These are phyloP conservation scores for Torulaspora delbrueckii DNA, from an alignment of 805 yeast species.

Conservation along the genomic window DNA sequence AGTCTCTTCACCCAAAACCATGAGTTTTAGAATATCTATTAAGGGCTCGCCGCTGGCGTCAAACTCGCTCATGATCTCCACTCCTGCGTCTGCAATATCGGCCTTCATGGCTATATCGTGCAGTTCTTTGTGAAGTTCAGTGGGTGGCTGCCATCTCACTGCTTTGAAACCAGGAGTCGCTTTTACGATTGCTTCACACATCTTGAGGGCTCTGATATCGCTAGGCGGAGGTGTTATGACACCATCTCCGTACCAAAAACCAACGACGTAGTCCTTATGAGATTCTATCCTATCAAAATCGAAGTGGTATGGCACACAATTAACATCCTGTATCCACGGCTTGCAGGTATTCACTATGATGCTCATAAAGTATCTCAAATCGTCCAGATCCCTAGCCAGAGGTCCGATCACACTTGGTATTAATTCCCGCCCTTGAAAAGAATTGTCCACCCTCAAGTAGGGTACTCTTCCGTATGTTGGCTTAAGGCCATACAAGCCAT, in stretches of 20 bases:
- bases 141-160: slow-evolving; percentile 17
- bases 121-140: slow-evolving; percentile 11
- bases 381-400: slow-evolving; percentile 45
- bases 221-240: slow-evolving; percentile 18
- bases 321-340: slow-evolving; percentile 14
- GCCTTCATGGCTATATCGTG: slow-evolving; percentile 15
- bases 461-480: slow-evolving; percentile 25
- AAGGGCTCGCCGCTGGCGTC: slow-evolving; percentile 16
- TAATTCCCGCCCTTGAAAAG: slow-evolving; percentile 48
- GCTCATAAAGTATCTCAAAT: slow-evolving; percentile 47
- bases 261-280: slow-evolving; percentile 11
- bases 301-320: slow-evolving; percentile 15
- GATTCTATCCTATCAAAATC: slow-evolving; percentile 2
- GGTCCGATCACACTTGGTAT: slow-evolving; percentile 58
- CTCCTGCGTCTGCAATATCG: slow-evolving; percentile 20
- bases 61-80: slow-evolving; percentile 14
- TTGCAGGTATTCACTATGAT: slow-evolving; percentile 16
- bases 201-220: slow-evolving; percentile 17
- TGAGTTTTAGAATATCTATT: slow-evolving; percentile 13
- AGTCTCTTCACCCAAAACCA: slow-evolving; percentile 5
- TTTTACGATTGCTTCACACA: slow-evolving; percentile 12
- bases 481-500: slow-evolving; percentile 37
- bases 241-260: slow-evolving; percentile 20
- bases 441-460: slow-evolving; percentile 36
- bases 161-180: slow-evolving; percentile 14